These are phyloP conservation scores for Hemisphaericaspora xylofermentans DNA, from an alignment of 1,139 yeast species.

Conservation along the genomic window DNA sequence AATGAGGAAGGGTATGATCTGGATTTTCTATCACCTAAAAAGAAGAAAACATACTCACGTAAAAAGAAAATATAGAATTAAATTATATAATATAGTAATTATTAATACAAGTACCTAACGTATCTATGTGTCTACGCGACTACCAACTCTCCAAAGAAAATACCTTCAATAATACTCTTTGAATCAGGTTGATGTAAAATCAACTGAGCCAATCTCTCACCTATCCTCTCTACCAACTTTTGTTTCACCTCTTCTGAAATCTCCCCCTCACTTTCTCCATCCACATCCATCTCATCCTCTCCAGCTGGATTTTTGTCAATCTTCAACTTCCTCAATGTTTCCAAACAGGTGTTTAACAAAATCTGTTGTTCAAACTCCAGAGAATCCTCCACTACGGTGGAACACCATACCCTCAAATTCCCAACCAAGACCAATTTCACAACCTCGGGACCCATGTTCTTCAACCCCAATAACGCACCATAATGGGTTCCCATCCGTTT, in stretches of 20 bases:
- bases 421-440: slow-evolving; percentile 82
- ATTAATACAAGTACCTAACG: slow-evolving; percentile 7
- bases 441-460: slow-evolving; percentile 84
- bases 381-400: slow-evolving; percentile 46
- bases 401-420: slow-evolving; percentile 78
- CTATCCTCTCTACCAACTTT: slow-evolving; percentile 58
- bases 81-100: slow-evolving; percentile 7
- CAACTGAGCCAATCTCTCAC: slow-evolving; percentile 53
- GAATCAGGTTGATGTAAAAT: slow-evolving; percentile 56
- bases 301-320: slow-evolving; percentile 19
- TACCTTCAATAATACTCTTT: slow-evolving; percentile 57
- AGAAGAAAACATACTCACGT: slow-evolving; percentile 11
- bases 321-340: slow-evolving; percentile 49
- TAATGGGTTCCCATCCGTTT: slow-evolving; percentile 88
- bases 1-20: slow-evolving; percentile 16
- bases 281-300: slow-evolving; percentile 26
- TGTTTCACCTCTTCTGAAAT: slow-evolving; percentile 44
- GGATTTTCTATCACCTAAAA: slow-evolving; percentile 15
- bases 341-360: slow-evolving; percentile 52
- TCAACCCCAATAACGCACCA: slow-evolving; percentile 86
- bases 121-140: slow-evolving; percentile 15
- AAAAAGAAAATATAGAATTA: slow-evolving; percentile 3
- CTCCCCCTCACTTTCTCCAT: slow-evolving; percentile 34
- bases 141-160: slow-evolving; percentile 69
- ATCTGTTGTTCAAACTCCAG: slow-evolving; percentile 44